A percentile compares a stretch with the other conserved stretches of the same genome.
Evolutionary conservation across 169 alveolate genomes (phyloP).

Genomic region (Ichthyophthirius multifiliis): DNA sequence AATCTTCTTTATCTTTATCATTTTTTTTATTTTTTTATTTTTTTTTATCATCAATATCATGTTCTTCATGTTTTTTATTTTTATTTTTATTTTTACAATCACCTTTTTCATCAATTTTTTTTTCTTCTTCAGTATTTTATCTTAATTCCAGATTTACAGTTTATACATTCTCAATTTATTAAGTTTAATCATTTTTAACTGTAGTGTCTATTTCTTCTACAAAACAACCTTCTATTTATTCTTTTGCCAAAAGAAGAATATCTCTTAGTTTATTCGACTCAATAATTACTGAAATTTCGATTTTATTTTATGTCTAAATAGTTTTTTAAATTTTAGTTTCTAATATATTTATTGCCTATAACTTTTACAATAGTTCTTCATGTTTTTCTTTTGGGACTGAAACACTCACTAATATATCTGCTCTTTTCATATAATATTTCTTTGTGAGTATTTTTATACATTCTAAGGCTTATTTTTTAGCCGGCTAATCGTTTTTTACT

Average conservation of each 20-base stretch:
- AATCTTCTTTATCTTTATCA: slow-evolving; percentile 5
- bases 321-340: not conserved
- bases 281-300: not conserved
- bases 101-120: not conserved
- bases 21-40: not conserved
- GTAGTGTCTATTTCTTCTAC: slow-evolving; percentile 23
- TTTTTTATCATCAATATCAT: not conserved
- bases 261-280: slow-evolving; percentile 24
- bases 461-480: slow-evolving; percentile 77
- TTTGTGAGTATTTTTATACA: slow-evolving; percentile 60
- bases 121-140: slow-evolving; percentile 18
- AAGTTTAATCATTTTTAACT: not conserved
- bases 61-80: not conserved
- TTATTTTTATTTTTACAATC: not conserved
- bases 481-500: slow-evolving; percentile 55
- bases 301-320: not conserved
- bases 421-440: slow-evolving; percentile 73
- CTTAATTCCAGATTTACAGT: slow-evolving; percentile 13
- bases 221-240: not conserved
- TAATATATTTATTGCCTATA: not conserved
- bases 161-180: slow-evolving; percentile 9
- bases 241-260: not conserved
- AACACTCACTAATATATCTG: slow-evolving; percentile 66
- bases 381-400: slow-evolving; percentile 22
- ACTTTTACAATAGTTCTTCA: not conserved